Conservation (phyloP, 2,329 filamentous ascomycete genomes). For the Canariomyces notabilis region DNA sequence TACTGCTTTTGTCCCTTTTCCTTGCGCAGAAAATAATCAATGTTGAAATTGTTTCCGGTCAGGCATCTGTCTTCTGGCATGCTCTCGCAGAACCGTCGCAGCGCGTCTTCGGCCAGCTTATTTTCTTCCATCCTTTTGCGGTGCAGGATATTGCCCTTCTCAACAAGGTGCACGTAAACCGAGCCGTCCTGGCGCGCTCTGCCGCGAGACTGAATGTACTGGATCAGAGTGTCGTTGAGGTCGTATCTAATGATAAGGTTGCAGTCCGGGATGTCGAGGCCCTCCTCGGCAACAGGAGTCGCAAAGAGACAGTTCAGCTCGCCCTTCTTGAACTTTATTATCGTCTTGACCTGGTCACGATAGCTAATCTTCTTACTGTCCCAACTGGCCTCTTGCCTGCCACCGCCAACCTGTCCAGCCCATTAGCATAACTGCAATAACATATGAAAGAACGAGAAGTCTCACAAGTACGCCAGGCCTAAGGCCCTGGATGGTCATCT, state of each 20-base stretch:
- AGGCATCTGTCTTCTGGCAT: slow-evolving; percentile 72
- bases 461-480: slow-evolving; percentile 58
- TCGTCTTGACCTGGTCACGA: slow-evolving; percentile 66
- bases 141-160: slow-evolving; percentile 62
- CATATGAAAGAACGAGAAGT: slow-evolving; percentile 10
- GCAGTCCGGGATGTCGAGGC: slow-evolving; percentile 63
- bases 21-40: slow-evolving; percentile 51
- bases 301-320: slow-evolving; percentile 60
- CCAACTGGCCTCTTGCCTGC: slow-evolving; percentile 47
- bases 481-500: slow-evolving; percentile 54
- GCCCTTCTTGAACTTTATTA: slow-evolving; percentile 60
- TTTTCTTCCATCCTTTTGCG: slow-evolving; percentile 52
- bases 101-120: slow-evolving; percentile 52
- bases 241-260: slow-evolving; percentile 73
- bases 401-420: slow-evolving; percentile 33
- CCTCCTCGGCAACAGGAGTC: slow-evolving; percentile 63
- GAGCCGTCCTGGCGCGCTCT: slow-evolving; percentile 75
- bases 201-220: slow-evolving; percentile 90
- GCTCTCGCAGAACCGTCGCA: slow-evolving; percentile 70
- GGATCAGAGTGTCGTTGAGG: slow-evolving; percentile 82
- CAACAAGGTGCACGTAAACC: slow-evolving; percentile 78
- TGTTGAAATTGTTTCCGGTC: slow-evolving; percentile 51
- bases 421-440: slow-evolving; percentile 6
- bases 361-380: slow-evolving; percentile 62
- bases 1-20: slow-evolving; percentile 49